Base-by-base conservation (phyloP, 352 stramenopile species). In the Pythium sp. region DNA sequence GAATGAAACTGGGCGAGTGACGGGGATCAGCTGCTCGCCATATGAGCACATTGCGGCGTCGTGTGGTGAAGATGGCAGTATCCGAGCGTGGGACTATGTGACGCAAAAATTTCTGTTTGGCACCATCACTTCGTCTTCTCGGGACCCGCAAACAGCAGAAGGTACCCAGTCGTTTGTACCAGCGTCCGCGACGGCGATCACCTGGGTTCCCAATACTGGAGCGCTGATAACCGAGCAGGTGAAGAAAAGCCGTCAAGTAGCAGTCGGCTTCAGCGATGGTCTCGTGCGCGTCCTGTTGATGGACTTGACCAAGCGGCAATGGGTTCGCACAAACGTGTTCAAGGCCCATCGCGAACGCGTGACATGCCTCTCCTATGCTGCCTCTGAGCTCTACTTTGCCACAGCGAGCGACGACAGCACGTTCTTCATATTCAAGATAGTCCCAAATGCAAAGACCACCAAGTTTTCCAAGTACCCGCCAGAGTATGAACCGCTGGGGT, bases 191-290 rank as follows among this genome's bases (percentile, higher is more conserved):
- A 85, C 87, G 4, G 64, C 72, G n/a, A 80, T 97, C 55, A 60
- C 70, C 11, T 98, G 91, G 90, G 84, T 93, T 0, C 89, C 91
- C 8, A 80, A 60, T 49, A 72, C 55, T 8, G 72, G 62, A 20
- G 82, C 82, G 1, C 28, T 90, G 34, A 62, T 78, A 12, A 82
- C 73, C 5, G 70, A 80, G 15, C 65, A 86, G 5, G 71, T 94
- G 58, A 65, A 73, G 14, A 36, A 61, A 5, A 93, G 89, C 54
- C 77, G 85, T 7, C 93, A 94, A 24, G 76, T 98, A 56, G 76
- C 82, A 24, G 93, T 98, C 24, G 94, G 94, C 0, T 98, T 97
- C 71, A 80, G 78, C 41, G 89, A 98, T 63, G 93, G 93, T 7
- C 78, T 97, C 15, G 76, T 98, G 22, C 84, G 92, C 7, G 70